phyloP scores from a whole-genome alignment of 2,329 filamentous ascomycete species.

The Ophiostoma fasciatum region DNA sequence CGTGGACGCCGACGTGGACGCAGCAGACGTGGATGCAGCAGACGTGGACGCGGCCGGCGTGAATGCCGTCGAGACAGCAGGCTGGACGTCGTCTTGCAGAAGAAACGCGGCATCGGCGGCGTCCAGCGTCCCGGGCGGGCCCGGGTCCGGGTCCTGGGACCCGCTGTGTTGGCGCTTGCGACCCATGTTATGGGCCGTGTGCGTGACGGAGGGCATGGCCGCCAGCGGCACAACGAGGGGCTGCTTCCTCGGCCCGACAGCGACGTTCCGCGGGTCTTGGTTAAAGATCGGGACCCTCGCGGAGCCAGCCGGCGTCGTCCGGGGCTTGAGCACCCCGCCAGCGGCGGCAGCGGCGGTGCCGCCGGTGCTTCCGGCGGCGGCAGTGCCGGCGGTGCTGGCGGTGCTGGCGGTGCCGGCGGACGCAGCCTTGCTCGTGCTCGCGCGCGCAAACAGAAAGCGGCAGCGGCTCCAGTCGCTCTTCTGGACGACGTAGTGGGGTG shows the following conservation, averaged over 20 bases:
- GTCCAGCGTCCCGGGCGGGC: background rate
- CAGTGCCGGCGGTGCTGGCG: too few relatives aligned
- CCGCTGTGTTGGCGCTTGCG: background rate
- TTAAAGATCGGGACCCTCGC: too few relatives aligned
- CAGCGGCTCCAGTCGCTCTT: constrained; percentile 81
- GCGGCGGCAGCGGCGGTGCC: too few relatives aligned
- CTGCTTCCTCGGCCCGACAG: background rate
- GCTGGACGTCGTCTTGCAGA: background rate
- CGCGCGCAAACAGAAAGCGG: too few relatives aligned
- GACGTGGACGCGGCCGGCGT: background rate
- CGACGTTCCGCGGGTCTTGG: background rate
- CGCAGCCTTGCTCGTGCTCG: too few relatives aligned
- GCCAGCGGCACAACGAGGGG: background rate
- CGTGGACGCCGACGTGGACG: too few relatives aligned
- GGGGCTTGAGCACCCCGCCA: too few relatives aligned
- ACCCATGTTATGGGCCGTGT: background rate
- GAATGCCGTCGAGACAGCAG: background rate
- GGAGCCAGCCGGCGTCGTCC: too few relatives aligned
- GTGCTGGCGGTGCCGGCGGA: too few relatives aligned
- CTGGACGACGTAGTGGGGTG: constrained; percentile 55
- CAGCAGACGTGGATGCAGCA: too few relatives aligned
- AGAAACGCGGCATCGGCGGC: background rate
- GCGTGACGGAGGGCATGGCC: background rate
- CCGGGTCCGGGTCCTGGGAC: background rate
- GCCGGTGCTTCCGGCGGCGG: too few relatives aligned